Evolutionary conservation across 2,329 filamentous ascomycete genomes (phyloP).

Genomic region (Rosellinia necatrix): DNA sequence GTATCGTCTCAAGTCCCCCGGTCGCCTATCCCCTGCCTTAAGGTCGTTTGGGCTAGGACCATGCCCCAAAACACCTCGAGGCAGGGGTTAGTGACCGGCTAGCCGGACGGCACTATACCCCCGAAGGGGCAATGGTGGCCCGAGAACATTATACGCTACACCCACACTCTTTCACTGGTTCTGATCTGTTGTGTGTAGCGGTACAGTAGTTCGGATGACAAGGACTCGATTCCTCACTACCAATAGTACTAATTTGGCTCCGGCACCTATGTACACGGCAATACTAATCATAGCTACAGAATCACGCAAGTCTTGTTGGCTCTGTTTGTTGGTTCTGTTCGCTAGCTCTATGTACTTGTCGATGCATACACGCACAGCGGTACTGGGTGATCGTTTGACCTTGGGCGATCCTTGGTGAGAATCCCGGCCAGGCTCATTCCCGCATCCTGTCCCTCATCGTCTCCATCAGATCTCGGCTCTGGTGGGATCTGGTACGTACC

Average conservation of each 20-base stretch:
- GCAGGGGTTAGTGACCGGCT: conserved; percentile 39
- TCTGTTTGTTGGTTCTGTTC: conserved; percentile 2
- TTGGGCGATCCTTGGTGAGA: conserved; percentile 43
- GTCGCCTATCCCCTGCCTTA: conserved; percentile 40
- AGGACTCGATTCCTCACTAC: conserved; percentile 8
- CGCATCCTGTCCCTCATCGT: conserved; percentile 32
- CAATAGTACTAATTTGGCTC: not conserved
- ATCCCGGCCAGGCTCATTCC: conserved; percentile 37
- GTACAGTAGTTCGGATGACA: conserved; percentile 7
- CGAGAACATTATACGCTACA: conserved; percentile 34
- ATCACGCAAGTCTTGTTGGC: no score
- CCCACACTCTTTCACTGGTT: conserved; percentile 18
- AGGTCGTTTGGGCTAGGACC: conserved; percentile 40
- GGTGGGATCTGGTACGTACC: conserved; percentile 29
- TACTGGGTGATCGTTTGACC: conserved; percentile 46
- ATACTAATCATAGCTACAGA: not conserved
- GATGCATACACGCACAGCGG: conserved; percentile 14
- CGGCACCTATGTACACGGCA: not conserved
- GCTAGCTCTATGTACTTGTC: conserved; percentile 22
- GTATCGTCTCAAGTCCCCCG: conserved; percentile 51
- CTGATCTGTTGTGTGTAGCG: not conserved
- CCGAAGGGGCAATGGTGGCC: conserved; percentile 40
- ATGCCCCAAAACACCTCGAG: conserved; percentile 42
- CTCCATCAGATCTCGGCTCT: conserved; percentile 38
- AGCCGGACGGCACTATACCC: conserved; percentile 39